Base-by-base conservation (phyloP, 306 rosid species). In the Glycyrrhiza uralensis region DNA sequence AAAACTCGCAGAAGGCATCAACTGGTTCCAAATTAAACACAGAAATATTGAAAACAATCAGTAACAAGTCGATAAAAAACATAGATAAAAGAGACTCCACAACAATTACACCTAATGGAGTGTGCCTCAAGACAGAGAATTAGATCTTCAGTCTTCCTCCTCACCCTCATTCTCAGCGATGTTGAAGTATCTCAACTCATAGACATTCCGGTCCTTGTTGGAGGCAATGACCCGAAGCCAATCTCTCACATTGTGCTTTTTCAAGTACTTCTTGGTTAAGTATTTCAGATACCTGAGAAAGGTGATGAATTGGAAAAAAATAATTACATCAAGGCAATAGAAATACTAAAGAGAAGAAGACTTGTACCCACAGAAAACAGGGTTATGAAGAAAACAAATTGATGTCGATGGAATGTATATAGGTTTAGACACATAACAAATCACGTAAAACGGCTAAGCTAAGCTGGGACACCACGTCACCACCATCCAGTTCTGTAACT, bases 211-310 rank as follows among this genome's bases (percentile, higher is more conserved):
- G 69, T 92, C 98, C 83, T 92, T 92, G 92, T 92, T 92, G 57
- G 98, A 90, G 4, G 96, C 84, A 75, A 92, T 92, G 38, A 92
- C 96, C 3, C 96, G 88, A 33, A 92, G 98, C 98, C 98, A 92
- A 80, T 92, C 98, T 84, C 98, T 83, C 58, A 92, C 96, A 13
- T 92, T 92, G 81, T 92, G 94, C 80, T 92, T 92, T 84, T 92
- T 92, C 97, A 92, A 73, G 81, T 89, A 92, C 90, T 92, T 92
- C 94, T 92, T 92, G 13, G 96, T 89, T 61, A 92, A 80, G 79
- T 92, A 92, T 51, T 92, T 92, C 64, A 90, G 79, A 73, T 92
- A 92, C 76, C 98, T 92, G 80, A 28, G 10, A 63, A 72, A 33
- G 26, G 54, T 7, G 6, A 38, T 13, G 10, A 49, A 72, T 17